phyloP scores from a whole-genome alignment of 1,284 basidiomycete genomes.

The Cutaneotrichosporon daszewskae region DNA sequence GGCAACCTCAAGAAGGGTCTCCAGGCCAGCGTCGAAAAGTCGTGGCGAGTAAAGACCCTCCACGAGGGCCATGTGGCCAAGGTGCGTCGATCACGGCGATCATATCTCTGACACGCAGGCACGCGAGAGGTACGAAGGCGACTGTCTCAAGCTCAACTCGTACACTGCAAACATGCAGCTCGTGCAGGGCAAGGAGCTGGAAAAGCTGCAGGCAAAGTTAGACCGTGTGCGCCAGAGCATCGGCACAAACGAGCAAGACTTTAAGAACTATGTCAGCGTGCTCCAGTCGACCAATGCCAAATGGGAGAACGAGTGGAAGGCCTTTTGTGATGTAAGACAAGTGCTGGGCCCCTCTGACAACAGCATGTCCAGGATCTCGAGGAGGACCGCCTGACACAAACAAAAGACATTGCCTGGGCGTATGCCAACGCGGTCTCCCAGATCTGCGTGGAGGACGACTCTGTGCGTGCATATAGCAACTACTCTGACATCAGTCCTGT shows the following conservation, averaged over 20 bases:
- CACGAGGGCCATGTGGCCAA: slow-evolving; percentile 78
- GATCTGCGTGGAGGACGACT: slow-evolving; percentile 92
- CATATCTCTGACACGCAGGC: slow-evolving; percentile 53
- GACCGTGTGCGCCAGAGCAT: slow-evolving; percentile 87
- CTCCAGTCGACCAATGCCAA: slow-evolving; percentile 73
- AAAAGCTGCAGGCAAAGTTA: slow-evolving; percentile 81
- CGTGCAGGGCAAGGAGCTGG: slow-evolving; percentile 88
- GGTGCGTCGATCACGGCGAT: slow-evolving; percentile 25
- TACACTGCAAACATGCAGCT: slow-evolving; percentile 90
- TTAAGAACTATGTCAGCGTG: slow-evolving; percentile 75
- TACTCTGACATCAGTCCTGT: slow-evolving; percentile 60
- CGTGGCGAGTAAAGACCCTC: slow-evolving; percentile 76
- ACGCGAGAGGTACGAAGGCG: slow-evolving; percentile 87
- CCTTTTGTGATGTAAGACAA: slow-evolving; percentile 65
- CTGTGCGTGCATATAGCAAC: slow-evolving; percentile 55
- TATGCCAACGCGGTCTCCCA: slow-evolving; percentile 94
- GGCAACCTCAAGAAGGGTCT: slow-evolving; percentile 62
- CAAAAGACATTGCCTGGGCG: slow-evolving; percentile 92
- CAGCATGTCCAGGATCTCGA: slow-evolving; percentile 88
- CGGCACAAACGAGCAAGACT: slow-evolving; percentile 82
- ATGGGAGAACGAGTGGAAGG: slow-evolving; percentile 94
- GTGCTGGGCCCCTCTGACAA: not conserved
- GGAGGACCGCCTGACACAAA: slow-evolving; percentile 85
- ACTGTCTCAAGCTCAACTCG: slow-evolving; percentile 91
- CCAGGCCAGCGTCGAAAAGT: slow-evolving; percentile 74